phyloP scores from a whole-genome alignment of 192 early-diverging fungal genomes.

The Thoreauomyces humboldtii region DNA sequence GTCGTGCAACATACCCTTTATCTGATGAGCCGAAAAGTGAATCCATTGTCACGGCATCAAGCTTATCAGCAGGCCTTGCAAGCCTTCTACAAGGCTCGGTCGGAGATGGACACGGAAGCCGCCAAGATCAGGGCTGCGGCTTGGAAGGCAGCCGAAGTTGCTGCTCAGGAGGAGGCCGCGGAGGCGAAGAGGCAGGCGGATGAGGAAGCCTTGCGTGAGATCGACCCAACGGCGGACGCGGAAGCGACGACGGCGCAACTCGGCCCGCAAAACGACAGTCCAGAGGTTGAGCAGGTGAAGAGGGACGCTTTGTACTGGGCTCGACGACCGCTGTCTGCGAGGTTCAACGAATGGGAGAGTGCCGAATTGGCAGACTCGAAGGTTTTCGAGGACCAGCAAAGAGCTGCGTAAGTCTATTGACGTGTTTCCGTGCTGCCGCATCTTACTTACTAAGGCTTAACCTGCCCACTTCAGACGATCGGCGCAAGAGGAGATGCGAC shows the following conservation, averaged over 20 bases:
- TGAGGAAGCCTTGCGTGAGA: too few species aligned
- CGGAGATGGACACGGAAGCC: constrained; percentile 71
- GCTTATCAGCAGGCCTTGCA: constrained; percentile 76
- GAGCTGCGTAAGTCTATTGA: constrained; percentile 2
- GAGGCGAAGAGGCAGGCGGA: not conserved
- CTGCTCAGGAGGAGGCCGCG: constrained; percentile 8
- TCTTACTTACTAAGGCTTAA: not conserved
- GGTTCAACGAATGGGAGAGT: not conserved
- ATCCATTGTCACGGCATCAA: constrained; percentile 58
- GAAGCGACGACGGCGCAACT: too few species aligned
- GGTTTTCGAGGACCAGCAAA: not conserved
- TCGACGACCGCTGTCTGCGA: not conserved
- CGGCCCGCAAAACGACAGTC: too few species aligned
- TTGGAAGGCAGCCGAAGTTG: not conserved
- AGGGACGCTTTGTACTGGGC: not conserved
- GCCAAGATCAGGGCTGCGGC: constrained; percentile 44
- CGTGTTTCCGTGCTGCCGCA: not conserved
- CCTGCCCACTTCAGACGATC: not conserved
- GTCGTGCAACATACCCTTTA: constrained; percentile 83
- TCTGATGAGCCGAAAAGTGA: constrained; percentile 58
- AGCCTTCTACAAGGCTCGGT: constrained; percentile 80
- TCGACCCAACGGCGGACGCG: too few species aligned
- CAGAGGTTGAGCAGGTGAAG: not conserved
- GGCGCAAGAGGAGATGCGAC: constrained; percentile 6
- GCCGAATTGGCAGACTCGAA: not conserved